phyloP scores from a whole-genome alignment of 2,329 filamentous ascomycete genomes.

The Grosmannia penicillata region DNA sequence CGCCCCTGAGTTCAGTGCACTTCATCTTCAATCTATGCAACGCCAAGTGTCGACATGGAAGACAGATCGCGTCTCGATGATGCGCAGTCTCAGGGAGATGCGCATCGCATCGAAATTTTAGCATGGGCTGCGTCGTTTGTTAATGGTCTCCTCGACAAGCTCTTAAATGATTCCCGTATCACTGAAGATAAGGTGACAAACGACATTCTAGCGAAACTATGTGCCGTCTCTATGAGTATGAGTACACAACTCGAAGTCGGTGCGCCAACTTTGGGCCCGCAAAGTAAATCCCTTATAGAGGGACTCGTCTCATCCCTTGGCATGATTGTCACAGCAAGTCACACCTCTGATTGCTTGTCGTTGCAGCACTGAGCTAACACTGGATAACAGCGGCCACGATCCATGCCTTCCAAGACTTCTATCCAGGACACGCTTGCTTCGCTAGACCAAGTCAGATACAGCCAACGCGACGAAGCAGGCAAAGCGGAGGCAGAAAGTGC shows the following conservation, averaged over 20 bases:
- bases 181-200: not conserved
- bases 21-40: too few relatives aligned
- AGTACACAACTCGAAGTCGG: not conserved
- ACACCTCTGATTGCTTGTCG: too few relatives aligned
- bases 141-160: not conserved
- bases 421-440: not conserved
- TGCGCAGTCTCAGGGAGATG: too few relatives aligned
- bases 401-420: not conserved
- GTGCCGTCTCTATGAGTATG: not conserved
- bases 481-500: not conserved
- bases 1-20: too few relatives aligned
- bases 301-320: not conserved
- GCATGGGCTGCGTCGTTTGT: not conserved
- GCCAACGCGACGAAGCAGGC: not conserved
- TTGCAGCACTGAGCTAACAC: too few relatives aligned
- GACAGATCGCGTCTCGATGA: too few relatives aligned
- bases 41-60: not conserved
- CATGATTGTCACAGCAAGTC: not conserved
- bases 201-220: not conserved
- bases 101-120: not conserved
- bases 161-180: not conserved
- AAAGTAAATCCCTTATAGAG: not conserved
- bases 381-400: not conserved
- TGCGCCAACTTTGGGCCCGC: not conserved
- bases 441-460: not conserved